Evolutionary conservation across 2,329 filamentous ascomycete species (phyloP), one percentile per base, ranked within the genome.

Genomic region (Neofusicoccum sp.): DNA sequence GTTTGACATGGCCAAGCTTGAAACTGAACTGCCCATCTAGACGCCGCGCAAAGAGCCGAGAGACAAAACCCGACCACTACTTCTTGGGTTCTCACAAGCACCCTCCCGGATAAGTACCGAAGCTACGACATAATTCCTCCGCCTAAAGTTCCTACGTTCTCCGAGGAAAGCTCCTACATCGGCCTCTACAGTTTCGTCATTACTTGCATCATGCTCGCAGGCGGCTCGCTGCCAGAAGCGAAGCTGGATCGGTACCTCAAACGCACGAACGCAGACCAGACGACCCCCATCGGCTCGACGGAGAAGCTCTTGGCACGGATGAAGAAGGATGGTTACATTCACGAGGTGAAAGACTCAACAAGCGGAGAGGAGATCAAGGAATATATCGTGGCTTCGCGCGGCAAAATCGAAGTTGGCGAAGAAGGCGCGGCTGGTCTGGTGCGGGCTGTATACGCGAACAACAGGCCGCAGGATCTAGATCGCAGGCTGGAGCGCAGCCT

Each of bases 361-460:
- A 86, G 85, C 1, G 90, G 89, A 28, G 90, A 96, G 38, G 87
- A 93, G 64, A 81, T 85, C 2, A 81, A 91, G 6, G 92, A 90
- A 49, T 99, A 91, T 83, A 84, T 89, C 60, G 84, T 97, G 12
- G 95, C 95, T 1, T 89, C 91, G 5, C 84, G 95, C 24, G 93
- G 90, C 5, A 95, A 89, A 75, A 82, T 93, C 6, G 95, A 98
- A 74, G 84, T 98, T 36, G 90, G 89, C 0, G 80, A 87, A n/a
- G 82, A 86, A 53, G 90, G 89, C 0, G 89, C 95, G 11, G 85
- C 86, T 16, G 86, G 86, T 0, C 75, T 97, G 64, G 85, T 92
- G 3, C 77, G 78, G 63, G 75, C 75, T 54, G 82, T 88, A 1
- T 86, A 82, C 69, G 85, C 70, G 6, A 68, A 70, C 16, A 65